Evolutionary conservation across 2,329 filamentous ascomycete genomes (phyloP).

Genomic region (Colletotrichum zoysiae): DNA sequence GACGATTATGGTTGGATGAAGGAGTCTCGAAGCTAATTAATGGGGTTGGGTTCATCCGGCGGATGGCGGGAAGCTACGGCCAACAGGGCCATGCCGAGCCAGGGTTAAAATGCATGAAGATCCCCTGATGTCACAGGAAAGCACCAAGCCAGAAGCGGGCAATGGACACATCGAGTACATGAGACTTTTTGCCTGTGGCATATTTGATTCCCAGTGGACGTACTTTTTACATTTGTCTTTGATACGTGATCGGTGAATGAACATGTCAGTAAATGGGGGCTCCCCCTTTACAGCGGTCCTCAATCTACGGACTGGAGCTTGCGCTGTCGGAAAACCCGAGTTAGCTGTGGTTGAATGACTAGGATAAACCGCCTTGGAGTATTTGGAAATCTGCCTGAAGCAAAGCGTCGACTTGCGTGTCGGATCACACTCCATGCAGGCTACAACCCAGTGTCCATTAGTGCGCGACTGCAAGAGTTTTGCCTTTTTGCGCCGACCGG

Average conservation of each 20-base stretch:
- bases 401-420: constrained; percentile 25
- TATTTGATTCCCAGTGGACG: not conserved
- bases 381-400: not conserved
- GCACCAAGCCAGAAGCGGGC: not conserved
- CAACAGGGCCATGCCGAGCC: constrained; percentile 5
- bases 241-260: not conserved
- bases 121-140: not conserved
- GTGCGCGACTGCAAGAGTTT: not conserved
- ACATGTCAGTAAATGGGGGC: not conserved
- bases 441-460: not conserved
- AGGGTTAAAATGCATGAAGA: constrained; percentile 1
- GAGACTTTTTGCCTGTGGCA: not conserved
- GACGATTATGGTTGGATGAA: constrained; percentile 19
- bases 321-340: not conserved
- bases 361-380: not conserved
- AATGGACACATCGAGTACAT: not conserved
- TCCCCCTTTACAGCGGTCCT: not conserved
- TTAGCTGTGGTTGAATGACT: not conserved
- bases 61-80: constrained; percentile 17
- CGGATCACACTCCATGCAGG: constrained; percentile 28
- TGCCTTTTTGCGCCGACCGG: not conserved
- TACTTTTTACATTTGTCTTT: not conserved
- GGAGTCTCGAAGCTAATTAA: not conserved
- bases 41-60: not conserved
- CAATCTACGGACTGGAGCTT: no score